phyloP scores from a whole-genome alignment of 2,329 filamentous ascomycete genomes.

The Bipolaris sorokiniana region DNA sequence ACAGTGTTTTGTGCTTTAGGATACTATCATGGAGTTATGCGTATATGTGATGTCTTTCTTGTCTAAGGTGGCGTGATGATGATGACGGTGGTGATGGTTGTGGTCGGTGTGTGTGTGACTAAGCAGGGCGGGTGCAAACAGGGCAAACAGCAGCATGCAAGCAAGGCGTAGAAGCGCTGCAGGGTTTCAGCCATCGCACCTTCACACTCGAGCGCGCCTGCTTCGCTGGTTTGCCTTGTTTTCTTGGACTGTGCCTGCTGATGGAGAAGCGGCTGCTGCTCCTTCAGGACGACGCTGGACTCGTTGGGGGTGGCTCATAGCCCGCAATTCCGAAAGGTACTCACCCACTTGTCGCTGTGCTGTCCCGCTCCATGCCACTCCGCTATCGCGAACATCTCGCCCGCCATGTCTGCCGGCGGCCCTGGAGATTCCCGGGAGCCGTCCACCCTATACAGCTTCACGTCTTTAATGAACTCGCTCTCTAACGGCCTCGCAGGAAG shows the following conservation, averaged over 20 bases:
- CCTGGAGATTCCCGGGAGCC: constrained; percentile 21
- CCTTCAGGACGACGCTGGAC: constrained; percentile 44
- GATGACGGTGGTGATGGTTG: neutral
- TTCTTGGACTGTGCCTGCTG: constrained; percentile 35
- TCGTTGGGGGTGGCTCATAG: constrained; percentile 42
- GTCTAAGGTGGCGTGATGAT: neutral
- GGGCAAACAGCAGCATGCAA: constrained; percentile 17
- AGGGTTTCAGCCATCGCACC: constrained; percentile 19
- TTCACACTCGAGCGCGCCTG: constrained; percentile 22
- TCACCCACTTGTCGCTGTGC: constrained; percentile 23
- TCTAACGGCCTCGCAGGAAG: constrained; percentile 36
- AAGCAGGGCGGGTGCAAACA: constrained; percentile 12
- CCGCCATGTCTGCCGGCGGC: constrained; percentile 27
- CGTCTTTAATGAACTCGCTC: constrained; percentile 19
- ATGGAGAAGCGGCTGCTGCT: constrained; percentile 45
- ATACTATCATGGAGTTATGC: constrained; percentile 10
- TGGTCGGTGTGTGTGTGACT: neutral
- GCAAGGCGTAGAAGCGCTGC: constrained; percentile 13
- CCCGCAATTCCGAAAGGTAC: constrained; percentile 28
- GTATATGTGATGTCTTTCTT: neutral
- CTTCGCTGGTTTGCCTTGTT: constrained; percentile 19
- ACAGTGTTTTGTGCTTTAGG: constrained; percentile 1
- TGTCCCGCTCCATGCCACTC: constrained; percentile 28
- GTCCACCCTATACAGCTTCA: constrained; percentile 14
- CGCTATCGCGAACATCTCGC: constrained; percentile 27